Evolutionary conservation across 163 green algal species (phyloP), one percentile per base, ranked within the genome.

Genomic region (Scenedesmus sp.): DNA sequence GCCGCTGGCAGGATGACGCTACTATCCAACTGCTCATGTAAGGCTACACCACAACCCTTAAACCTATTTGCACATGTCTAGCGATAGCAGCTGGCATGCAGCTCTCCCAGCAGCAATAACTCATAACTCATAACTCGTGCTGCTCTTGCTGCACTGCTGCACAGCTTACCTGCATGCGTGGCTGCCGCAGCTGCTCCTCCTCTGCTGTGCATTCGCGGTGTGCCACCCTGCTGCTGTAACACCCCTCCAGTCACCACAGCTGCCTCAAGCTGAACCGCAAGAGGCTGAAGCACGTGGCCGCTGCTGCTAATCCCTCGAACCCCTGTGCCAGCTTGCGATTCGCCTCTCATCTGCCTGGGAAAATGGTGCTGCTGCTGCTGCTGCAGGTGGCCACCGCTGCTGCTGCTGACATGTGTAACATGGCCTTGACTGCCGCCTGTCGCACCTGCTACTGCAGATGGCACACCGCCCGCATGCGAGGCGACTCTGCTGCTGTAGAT

Each of bases 401-500:
- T 86, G 52, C 20, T 59, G 81, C 16, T 5, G 77, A 5, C 34
- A 34, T 62, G 52, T 10, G n/a, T 7, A n/a, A 9, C 81, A 59
- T 86, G 54, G 81, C 34, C 23, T 34, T 86, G 81, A n/a, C 5
- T 86, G 55, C 81, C 52, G 34, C 9, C 0, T 10, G 7, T 15
- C 5, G 20, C 55, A 26, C 81, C 81, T 64, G 23, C 23, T 86
- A 26, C 81, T 64, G 23, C 23, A 62, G 18, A 34, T n/a, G 81
- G 81, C 8, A 66, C 6, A 86, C 34, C 81, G 2, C 81, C 70
- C 5, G 70, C 70, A 79, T 86, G 81, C 46, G 81, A 86, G 23
- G 81, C 34, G 2, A 79, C 70, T 79, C 70, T 79, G 70, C 70
- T 79, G 70, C 70, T 79, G 70, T 79, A 79, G 70, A 79, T 52